Conservation (phyloP, 176 grass and related monocot genomes). For the Melocanna baccifera region DNA sequence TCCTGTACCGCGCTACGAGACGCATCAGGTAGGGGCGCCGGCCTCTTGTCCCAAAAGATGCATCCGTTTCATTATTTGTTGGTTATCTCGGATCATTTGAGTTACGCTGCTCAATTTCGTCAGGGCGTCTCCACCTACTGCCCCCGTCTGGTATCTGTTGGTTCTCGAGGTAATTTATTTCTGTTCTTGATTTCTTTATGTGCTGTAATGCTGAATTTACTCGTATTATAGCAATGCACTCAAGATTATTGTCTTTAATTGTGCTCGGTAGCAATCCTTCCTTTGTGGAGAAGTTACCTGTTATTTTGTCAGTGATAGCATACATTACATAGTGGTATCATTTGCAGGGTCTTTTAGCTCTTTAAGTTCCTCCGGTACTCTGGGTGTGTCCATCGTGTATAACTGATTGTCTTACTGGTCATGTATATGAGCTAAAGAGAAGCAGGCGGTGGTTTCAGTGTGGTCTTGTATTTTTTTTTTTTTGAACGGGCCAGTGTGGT, state of each 20-base stretch:
- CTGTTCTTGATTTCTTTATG: background rate
- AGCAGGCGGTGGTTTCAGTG: background rate
- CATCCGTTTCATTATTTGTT: background rate
- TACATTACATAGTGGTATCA: background rate
- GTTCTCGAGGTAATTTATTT: conserved; percentile 59
- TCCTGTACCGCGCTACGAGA: conserved; percentile 71
- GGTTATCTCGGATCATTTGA: background rate
- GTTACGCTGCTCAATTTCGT: conserved; percentile 24
- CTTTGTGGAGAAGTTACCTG: background rate
- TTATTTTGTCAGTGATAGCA: background rate
- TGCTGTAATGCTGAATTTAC: background rate
- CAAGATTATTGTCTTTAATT: background rate
- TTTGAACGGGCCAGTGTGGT: too few species aligned
- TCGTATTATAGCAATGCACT: background rate
- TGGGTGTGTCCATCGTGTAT: background rate
- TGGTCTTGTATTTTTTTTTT: too few species aligned
- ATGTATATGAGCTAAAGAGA: background rate
- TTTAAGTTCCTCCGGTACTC: conserved; percentile 40
- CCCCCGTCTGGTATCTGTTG: conserved; percentile 78
- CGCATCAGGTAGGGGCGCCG: conserved; percentile 59
- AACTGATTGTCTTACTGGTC: background rate
- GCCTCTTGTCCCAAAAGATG: background rate
- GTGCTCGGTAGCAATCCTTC: background rate
- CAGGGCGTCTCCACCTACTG: conserved; percentile 72
- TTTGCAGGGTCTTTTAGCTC: conserved; percentile 71